phyloP scores from a whole-genome alignment of 164 flowering plant species.

The Aristolochia fimbriata region DNA sequence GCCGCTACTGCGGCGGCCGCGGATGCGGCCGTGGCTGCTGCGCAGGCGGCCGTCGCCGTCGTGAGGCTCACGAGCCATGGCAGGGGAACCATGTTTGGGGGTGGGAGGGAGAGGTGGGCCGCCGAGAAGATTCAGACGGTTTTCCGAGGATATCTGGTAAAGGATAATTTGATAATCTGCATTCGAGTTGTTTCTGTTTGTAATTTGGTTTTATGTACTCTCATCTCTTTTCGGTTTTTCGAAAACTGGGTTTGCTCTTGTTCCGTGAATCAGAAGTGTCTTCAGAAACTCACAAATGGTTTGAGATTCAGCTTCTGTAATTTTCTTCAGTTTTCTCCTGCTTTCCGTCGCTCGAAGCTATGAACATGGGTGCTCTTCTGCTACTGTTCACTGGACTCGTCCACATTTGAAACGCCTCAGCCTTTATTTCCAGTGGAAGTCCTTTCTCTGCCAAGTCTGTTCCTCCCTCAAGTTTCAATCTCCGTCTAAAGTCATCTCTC shows the following conservation, averaged over 20 bases:
- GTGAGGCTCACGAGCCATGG: conserved; percentile 81
- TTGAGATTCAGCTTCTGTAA: too few species aligned
- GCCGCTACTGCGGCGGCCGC: conserved; percentile 97
- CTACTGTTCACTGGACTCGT: not conserved
- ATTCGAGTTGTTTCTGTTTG: too few species aligned
- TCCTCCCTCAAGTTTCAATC: not conserved
- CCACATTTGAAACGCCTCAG: too few species aligned
- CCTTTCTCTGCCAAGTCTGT: conserved; percentile 3
- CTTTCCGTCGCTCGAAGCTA: too few species aligned
- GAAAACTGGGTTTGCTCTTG: not conserved
- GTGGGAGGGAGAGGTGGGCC: conserved; percentile 61
- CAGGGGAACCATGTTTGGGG: conserved; percentile 49
- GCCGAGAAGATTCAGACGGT: conserved; percentile 68
- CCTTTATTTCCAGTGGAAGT: not conserved
- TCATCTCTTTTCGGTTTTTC: not conserved
- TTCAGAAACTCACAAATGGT: too few species aligned
- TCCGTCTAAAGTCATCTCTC: not conserved
- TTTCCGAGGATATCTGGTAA: conserved; percentile 78
- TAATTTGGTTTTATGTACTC: not conserved
- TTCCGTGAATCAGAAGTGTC: too few species aligned
- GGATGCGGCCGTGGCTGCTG: conserved; percentile 91
- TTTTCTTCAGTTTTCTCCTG: too few species aligned
- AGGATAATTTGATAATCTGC: conserved; percentile 3
- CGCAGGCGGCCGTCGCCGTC: conserved; percentile 82
- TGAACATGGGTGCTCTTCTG: not conserved